Evolutionary conservation across 768 basidiomycete genomes (phyloP).

Genomic region (Termitomyces sp.): DNA sequence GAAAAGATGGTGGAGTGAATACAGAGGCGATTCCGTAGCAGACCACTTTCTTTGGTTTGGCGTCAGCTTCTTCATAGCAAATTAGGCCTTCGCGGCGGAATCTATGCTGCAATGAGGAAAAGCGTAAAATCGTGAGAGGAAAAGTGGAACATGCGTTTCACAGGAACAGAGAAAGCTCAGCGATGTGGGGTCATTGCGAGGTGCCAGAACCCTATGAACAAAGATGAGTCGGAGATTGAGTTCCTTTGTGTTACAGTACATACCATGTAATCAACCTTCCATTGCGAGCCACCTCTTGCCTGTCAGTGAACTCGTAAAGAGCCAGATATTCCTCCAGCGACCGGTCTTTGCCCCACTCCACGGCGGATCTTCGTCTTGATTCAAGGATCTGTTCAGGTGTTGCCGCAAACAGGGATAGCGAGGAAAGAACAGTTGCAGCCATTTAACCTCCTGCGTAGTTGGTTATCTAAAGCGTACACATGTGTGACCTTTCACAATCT

Average conservation of each 20-base stretch:
- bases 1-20: slow-evolving; percentile 44
- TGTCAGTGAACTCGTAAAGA: slow-evolving; percentile 32
- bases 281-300: slow-evolving; percentile 35
- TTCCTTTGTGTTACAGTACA: neutral
- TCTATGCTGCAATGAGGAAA: slow-evolving; percentile 12
- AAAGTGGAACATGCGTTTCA: slow-evolving; percentile 42
- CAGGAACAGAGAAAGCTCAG: slow-evolving; percentile 56
- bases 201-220: slow-evolving; percentile 48
- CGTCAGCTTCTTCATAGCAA: slow-evolving; percentile 11
- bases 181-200: slow-evolving; percentile 40
- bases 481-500: neutral
- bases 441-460: neutral
- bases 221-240: neutral
- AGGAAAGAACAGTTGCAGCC: slow-evolving; percentile 5
- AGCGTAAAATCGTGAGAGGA: neutral
- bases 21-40: slow-evolving; percentile 54
- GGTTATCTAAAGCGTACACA: neutral
- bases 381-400: slow-evolving; percentile 38
- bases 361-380: slow-evolving; percentile 31
- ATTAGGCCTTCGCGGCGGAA: slow-evolving; percentile 26
- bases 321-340: slow-evolving; percentile 40
- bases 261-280: slow-evolving; percentile 29
- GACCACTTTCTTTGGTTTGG: slow-evolving; percentile 22
- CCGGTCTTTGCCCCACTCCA: slow-evolving; percentile 38
- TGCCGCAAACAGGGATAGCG: slow-evolving; percentile 41